Percentiles rank a stretch among this genome's conserved stretches.
Conservation (phyloP, 345 rosid species). For the Linum usitatissimum region DNA sequence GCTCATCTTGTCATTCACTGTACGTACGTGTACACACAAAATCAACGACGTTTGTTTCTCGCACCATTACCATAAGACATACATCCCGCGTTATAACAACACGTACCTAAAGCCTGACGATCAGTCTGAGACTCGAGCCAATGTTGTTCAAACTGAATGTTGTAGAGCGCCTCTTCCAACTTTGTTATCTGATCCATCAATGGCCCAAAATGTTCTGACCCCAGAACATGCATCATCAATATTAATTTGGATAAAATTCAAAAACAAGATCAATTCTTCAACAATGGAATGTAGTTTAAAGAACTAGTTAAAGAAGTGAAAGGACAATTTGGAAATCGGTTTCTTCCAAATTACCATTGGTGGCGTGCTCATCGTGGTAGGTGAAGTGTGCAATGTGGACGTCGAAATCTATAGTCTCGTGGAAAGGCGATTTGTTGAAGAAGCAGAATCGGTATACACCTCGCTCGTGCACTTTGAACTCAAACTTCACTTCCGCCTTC, state of each 20-base stretch:
- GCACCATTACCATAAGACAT: too few relatives aligned
- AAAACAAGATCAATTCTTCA: too few relatives aligned
- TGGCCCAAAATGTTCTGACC: slow-evolving; percentile 51
- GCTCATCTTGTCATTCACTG: slow-evolving; percentile 64
- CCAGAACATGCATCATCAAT: too few relatives aligned
- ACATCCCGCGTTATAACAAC: too few relatives aligned
- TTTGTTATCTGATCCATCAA: slow-evolving; percentile 47
- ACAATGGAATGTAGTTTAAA: too few relatives aligned
- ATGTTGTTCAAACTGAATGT: slow-evolving; percentile 65
- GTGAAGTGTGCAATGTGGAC: slow-evolving; percentile 56
- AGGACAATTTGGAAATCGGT: too few relatives aligned
- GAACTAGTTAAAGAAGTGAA: too few relatives aligned
- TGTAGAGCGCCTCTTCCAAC: slow-evolving; percentile 60
- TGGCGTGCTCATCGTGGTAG: slow-evolving; percentile 52
- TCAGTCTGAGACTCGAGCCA: slow-evolving; percentile 75
- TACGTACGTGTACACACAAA: slow-evolving; percentile 10
- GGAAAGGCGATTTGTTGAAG: slow-evolving; percentile 60
- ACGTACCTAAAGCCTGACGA: slow-evolving; percentile 55
- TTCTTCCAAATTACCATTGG: too few relatives aligned
- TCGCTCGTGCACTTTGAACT: slow-evolving; percentile 42
- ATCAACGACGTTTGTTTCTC: not conserved
- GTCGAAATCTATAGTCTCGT: slow-evolving; percentile 62
- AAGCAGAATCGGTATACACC: slow-evolving; percentile 67
- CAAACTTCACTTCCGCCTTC: slow-evolving; percentile 53
- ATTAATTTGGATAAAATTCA: too few relatives aligned